These are phyloP conservation scores for Chlorella sp. DNA, from an alignment of 139 green algal species.

Conservation along the genomic window DNA sequence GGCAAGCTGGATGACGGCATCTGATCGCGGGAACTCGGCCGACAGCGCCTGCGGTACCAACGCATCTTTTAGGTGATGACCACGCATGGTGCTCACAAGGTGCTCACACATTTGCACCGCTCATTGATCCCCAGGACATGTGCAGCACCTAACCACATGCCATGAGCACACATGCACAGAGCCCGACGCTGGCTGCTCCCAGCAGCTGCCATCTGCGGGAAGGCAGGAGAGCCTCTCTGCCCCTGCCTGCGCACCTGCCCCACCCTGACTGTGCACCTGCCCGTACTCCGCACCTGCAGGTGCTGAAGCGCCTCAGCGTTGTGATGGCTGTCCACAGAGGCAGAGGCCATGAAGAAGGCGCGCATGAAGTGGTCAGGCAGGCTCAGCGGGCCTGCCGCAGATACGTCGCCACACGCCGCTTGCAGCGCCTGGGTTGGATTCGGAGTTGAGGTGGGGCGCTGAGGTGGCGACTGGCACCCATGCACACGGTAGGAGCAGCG, in stretches of 20 bases:
- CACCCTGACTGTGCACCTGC: not conserved
- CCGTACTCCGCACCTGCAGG: conserved; percentile 11
- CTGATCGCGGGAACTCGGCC: conserved; percentile 72
- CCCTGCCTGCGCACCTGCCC: no score
- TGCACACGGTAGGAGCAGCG: not conserved
- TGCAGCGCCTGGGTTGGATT: conserved; percentile 62
- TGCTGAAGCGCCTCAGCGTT: conserved; percentile 80
- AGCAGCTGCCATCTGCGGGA: no score
- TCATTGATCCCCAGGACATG: not conserved
- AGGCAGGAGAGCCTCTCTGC: not conserved
- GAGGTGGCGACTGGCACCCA: not conserved
- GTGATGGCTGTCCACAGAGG: conserved; percentile 82
- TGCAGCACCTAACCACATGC: not conserved
- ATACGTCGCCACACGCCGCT: conserved; percentile 53
- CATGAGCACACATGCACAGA: not conserved
- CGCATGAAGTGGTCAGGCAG: conserved; percentile 80
- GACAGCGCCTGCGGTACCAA: conserved; percentile 48
- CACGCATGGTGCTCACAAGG: no score
- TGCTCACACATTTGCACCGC: not conserved
- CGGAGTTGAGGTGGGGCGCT: no score
- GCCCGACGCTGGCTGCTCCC: no score
- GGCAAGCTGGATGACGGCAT: conserved; percentile 69
- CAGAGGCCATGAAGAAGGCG: conserved; percentile 77
- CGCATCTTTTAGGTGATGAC: no score
- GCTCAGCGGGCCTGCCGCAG: conserved; percentile 12